phyloP scores from a whole-genome alignment of 192 early-diverging fungal species.

The Coemansia sp. region DNA sequence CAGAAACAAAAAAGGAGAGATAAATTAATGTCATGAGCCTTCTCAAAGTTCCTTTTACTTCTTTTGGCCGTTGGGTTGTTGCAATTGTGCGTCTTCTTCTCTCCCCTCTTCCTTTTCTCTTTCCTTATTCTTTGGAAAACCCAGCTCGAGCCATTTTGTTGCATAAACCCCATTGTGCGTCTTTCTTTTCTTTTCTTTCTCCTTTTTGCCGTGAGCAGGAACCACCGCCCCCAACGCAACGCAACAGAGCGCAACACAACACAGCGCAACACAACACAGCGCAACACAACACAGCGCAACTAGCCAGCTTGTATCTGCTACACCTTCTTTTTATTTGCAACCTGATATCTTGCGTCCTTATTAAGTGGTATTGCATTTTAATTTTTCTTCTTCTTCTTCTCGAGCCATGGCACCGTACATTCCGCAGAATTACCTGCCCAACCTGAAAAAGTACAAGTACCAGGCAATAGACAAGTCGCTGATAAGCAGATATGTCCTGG shows the following conservation, averaged over 20 bases:
- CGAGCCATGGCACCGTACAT: conserved; percentile 58
- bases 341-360: neutral
- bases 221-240: too few relatives aligned
- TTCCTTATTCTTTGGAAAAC: neutral
- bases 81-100: too few relatives aligned
- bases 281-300: too few relatives aligned
- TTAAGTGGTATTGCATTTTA: neutral
- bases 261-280: too few relatives aligned
- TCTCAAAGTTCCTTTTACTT: too few relatives aligned
- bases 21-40: too few relatives aligned
- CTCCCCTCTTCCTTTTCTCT: neutral
- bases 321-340: conserved; percentile 3
- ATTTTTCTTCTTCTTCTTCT: neutral
- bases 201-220: neutral
- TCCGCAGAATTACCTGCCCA: conserved; percentile 60
- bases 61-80: too few relatives aligned
- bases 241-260: too few relatives aligned
- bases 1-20: too few relatives aligned
- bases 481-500: conserved; percentile 70
- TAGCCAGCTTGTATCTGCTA: too few relatives aligned
- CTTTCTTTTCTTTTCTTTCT: neutral
- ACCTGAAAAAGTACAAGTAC: conserved; percentile 85
- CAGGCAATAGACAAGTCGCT: conserved; percentile 82
- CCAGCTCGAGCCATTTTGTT: neutral
- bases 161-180: neutral